Percentiles rank a stretch among this genome's conserved stretches.
Evolutionary conservation across 2,329 filamentous ascomycete genomes (phyloP).

Genomic region (Celoporthe dispersa): DNA sequence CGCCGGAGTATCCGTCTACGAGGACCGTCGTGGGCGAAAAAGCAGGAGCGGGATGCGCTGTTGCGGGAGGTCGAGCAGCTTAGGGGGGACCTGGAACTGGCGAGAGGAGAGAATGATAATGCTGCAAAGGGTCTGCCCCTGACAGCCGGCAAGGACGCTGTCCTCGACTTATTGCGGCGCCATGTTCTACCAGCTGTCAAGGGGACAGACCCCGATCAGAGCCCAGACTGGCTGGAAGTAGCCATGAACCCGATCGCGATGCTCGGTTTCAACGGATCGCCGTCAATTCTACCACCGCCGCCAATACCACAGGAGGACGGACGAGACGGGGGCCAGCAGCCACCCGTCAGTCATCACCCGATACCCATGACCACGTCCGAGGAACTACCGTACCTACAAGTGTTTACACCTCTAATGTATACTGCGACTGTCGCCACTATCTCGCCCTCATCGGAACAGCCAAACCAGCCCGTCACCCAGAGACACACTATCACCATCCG

Average conservation of each 20-base stretch:
- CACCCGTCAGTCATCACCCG: constrained; percentile 67
- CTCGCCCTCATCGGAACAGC: constrained; percentile 37
- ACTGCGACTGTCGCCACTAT: constrained; percentile 56
- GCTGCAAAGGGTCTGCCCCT: constrained; percentile 13
- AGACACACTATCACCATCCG: constrained; percentile 60
- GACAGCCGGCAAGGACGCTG: constrained; percentile 35
- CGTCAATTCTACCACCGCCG: constrained; percentile 10
- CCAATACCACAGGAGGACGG: constrained; percentile 32
- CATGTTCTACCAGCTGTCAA: constrained; percentile 46
- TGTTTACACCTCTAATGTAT: constrained; percentile 72
- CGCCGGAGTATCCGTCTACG: constrained; percentile 45
- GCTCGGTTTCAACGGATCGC: constrained; percentile 49
- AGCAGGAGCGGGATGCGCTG: constrained; percentile 56
- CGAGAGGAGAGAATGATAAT: constrained; percentile 61
- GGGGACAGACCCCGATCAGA: constrained; percentile 37
- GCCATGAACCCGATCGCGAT: constrained; percentile 57
- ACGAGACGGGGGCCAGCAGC: constrained; percentile 42
- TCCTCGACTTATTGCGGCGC: constrained; percentile 48
- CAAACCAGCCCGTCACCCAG: constrained; percentile 48
- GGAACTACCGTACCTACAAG: constrained; percentile 69
- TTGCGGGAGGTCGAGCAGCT: constrained; percentile 60
- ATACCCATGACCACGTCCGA: constrained; percentile 65
- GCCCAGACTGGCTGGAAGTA: constrained; percentile 50
- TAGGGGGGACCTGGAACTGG: constrained; percentile 61
- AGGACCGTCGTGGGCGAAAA: constrained; percentile 54